Percentiles rank a stretch among this genome's conserved stretches.
Conservation (phyloP, 768 basidiomycete species). For the Candolleomyces aberdarensis region DNA sequence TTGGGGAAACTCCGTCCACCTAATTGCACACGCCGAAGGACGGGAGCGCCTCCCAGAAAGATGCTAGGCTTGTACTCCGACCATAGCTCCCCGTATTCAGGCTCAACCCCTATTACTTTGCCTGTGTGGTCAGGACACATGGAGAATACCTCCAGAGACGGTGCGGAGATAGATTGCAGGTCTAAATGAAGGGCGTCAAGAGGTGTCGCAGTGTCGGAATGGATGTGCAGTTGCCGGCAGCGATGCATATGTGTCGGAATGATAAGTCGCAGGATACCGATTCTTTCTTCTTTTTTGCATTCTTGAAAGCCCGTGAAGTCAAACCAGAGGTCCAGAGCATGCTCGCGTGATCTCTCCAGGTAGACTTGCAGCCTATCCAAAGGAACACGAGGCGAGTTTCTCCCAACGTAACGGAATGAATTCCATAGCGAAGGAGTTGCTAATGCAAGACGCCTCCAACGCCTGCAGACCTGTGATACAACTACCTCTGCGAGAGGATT, state of each 20-base stretch:
- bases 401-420: conserved; percentile 12
- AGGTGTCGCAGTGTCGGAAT: conserved; percentile 3
- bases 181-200: not conserved
- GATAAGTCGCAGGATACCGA: conserved; percentile 7
- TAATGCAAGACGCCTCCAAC: conserved; percentile 13
- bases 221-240: conserved; percentile 16
- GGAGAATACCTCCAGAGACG: conserved; percentile 15
- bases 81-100: not conserved
- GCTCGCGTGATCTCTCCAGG: conserved; percentile 15
- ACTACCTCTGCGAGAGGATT: not conserved
- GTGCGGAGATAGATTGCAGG: conserved; percentile 6
- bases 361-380: conserved; percentile 17
- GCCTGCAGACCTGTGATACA: conserved; percentile 1
- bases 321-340: conserved; percentile 15
- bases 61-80: not conserved
- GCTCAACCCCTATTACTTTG: not conserved
- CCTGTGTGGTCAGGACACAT: conserved; percentile 1
- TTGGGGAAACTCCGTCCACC: conserved; percentile 5
- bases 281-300: not conserved
- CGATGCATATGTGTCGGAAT: conserved; percentile 8
- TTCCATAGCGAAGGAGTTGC: conserved; percentile 16
- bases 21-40: conserved; percentile 12
- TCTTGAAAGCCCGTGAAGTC: conserved; percentile 8
- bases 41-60: conserved; percentile 17
- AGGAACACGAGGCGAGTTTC: not conserved